Evolutionary conservation across 306 rosid species (phyloP).

Genomic region (Dryas drummondii): DNA sequence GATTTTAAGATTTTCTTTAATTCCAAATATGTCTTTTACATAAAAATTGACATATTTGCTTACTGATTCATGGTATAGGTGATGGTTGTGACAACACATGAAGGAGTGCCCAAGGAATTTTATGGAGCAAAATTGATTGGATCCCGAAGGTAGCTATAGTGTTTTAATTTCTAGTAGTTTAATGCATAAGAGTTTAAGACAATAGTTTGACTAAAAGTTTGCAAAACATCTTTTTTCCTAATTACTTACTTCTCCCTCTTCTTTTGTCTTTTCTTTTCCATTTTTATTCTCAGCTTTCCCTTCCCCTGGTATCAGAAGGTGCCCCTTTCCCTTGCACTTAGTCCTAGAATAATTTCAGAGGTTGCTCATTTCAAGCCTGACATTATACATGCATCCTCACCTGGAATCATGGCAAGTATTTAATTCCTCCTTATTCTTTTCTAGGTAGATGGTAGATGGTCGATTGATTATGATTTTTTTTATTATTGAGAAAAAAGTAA

Average conservation of each 20-base stretch:
- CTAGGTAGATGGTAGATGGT: slow-evolving; percentile 8
- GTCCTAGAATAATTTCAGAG: slow-evolving; percentile 97
- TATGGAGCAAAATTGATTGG: slow-evolving; percentile 90
- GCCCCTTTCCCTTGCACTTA: slow-evolving; percentile 95
- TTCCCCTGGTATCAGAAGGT: slow-evolving; percentile 91
- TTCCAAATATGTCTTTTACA: neutral
- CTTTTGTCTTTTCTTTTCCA: neutral
- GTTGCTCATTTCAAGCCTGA: slow-evolving; percentile 97
- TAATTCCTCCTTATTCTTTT: neutral
- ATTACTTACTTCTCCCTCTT: slow-evolving; percentile 8
- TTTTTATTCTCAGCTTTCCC: slow-evolving; percentile 66
- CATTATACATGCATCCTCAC: slow-evolving; percentile 97
- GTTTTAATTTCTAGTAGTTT: slow-evolving; percentile 10
- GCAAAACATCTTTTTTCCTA: slow-evolving; percentile 12
- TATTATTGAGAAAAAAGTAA: neutral
- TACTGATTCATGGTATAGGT: slow-evolving; percentile 48
- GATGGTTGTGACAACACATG: slow-evolving; percentile 96
- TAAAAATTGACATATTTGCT: slow-evolving; percentile 23
- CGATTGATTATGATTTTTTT: slow-evolving; percentile 13
- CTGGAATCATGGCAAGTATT: slow-evolving; percentile 87
- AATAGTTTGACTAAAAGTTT: neutral
- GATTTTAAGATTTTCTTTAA: neutral
- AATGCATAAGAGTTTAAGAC: neutral
- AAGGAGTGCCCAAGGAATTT: slow-evolving; percentile 92
- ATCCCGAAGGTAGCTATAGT: slow-evolving; percentile 65